phyloP scores from a whole-genome alignment of 1,284 basidiomycete genomes.

The Retiboletus flavoniger region DNA sequence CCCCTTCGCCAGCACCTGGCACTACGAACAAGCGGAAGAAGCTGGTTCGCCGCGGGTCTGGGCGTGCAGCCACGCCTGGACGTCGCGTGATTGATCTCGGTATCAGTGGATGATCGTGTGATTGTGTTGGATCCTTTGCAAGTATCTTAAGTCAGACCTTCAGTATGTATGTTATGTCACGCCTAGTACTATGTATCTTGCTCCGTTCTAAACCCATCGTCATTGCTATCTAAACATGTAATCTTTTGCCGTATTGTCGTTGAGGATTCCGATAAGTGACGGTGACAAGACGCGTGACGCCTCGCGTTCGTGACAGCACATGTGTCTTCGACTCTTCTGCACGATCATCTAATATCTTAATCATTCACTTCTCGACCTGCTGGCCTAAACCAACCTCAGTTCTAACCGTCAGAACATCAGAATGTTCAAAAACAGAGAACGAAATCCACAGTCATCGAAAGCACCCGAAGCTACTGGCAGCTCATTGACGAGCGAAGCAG shows the following conservation, averaged over 20 bases:
- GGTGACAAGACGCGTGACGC: slow-evolving; percentile 29
- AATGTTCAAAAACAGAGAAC: slow-evolving; percentile 25
- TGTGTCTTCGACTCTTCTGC: too few species aligned
- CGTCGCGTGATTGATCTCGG: slow-evolving; percentile 17
- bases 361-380: neutral
- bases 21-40: slow-evolving; percentile 26
- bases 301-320: slow-evolving; percentile 27
- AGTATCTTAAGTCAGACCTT: slow-evolving; percentile 26
- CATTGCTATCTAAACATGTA: slow-evolving; percentile 20
- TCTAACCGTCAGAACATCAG: neutral
- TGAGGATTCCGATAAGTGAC: neutral
- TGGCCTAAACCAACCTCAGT: neutral
- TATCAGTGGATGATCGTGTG: neutral
- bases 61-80: slow-evolving; percentile 28
- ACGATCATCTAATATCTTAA: neutral
- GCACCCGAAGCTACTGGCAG: neutral
- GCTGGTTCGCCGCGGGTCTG: slow-evolving; percentile 32
- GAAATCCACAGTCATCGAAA: slow-evolving; percentile 4
- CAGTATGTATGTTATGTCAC: slow-evolving; percentile 34
- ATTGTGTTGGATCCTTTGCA: slow-evolving; percentile 9
- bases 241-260: neutral
- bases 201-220: slow-evolving; percentile 8
- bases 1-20: slow-evolving; percentile 35
- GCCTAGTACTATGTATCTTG: slow-evolving; percentile 30
- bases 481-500: neutral